Evolutionary conservation across 83 land plant genomes (phyloP).

Genomic region (Larix sibirica): DNA sequence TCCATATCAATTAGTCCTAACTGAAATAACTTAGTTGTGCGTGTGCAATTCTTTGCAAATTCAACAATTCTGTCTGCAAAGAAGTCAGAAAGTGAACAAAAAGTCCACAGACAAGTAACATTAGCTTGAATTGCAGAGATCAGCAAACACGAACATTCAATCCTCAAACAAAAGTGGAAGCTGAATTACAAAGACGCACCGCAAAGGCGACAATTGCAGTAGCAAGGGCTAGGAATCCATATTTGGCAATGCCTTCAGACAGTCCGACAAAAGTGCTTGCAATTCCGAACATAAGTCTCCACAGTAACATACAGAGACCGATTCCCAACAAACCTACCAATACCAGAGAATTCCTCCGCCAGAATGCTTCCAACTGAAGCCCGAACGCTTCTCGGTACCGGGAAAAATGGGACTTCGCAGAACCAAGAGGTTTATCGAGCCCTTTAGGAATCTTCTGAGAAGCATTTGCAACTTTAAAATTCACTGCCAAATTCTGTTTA

Average conservation of each 20-base stretch:
- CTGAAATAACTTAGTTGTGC: too few species aligned
- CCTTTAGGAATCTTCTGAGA: slow-evolving; percentile 1
- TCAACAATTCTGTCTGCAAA: too few species aligned
- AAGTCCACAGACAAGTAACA: neutral
- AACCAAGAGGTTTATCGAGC: slow-evolving; percentile 36
- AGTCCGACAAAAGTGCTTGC: slow-evolving; percentile 80
- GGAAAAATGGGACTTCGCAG: slow-evolving; percentile 28
- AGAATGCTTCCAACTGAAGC: slow-evolving; percentile 91
- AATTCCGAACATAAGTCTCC: slow-evolving; percentile 94
- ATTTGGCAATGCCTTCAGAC: slow-evolving; percentile 99
- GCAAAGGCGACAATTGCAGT: slow-evolving; percentile 82
- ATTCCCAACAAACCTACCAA: slow-evolving; percentile 76
- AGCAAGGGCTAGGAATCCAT: slow-evolving; percentile 96
- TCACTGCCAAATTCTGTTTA: neutral
- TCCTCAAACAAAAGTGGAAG: neutral
- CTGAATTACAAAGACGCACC: slow-evolving; percentile 39
- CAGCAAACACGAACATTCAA: neutral
- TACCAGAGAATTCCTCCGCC: slow-evolving; percentile 75
- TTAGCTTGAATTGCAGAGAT: neutral
- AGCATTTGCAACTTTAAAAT: neutral
- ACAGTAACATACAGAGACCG: slow-evolving; percentile 60
- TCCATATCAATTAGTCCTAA: too few species aligned
- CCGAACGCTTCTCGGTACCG: slow-evolving; percentile 75
- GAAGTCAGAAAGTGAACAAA: neutral
- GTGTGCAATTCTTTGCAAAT: too few species aligned